phyloP scores from a whole-genome alignment of 306 rosid species.

The Prunus campanulata region DNA sequence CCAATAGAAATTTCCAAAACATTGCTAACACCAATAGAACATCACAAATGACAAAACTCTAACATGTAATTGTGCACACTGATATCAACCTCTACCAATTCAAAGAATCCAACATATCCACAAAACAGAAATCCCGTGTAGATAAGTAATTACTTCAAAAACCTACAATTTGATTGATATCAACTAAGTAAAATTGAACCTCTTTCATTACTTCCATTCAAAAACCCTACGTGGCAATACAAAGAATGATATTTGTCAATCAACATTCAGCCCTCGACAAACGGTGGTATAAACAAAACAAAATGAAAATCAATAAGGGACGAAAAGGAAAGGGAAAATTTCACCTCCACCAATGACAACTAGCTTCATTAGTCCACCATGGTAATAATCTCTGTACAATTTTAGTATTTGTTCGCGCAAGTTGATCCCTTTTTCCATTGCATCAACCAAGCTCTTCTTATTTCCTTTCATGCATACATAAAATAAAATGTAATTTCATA shows the following conservation, averaged over 20 bases:
- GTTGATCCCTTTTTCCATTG: slow-evolving; percentile 84
- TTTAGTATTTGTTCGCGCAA: slow-evolving; percentile 73
- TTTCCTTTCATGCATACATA: slow-evolving; percentile 57
- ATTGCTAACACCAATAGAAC: not conserved
- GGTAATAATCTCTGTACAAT: slow-evolving; percentile 69
- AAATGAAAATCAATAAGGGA: not conserved
- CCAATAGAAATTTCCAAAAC: not conserved
- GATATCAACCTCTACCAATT: not conserved
- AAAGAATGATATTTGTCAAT: not conserved
- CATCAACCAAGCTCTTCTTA: slow-evolving; percentile 91
- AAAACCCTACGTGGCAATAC: not conserved
- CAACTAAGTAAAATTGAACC: not conserved
- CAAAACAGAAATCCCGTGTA: not conserved
- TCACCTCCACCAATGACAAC: slow-evolving; percentile 98
- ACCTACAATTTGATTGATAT: not conserved
- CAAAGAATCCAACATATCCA: slow-evolving; percentile 7
- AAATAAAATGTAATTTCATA: slow-evolving; percentile 5
- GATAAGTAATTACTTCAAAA: not conserved
- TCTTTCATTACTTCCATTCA: not conserved
- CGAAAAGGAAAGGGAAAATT: slow-evolving; percentile 21
- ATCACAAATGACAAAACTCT: not conserved
- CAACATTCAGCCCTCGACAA: not conserved
- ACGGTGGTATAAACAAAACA: slow-evolving; percentile 14
- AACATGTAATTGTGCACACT: not conserved
- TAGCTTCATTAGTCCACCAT: slow-evolving; percentile 97